Conservation (phyloP, 2,329 filamentous ascomycete species). For the Botrytis aclada region DNA sequence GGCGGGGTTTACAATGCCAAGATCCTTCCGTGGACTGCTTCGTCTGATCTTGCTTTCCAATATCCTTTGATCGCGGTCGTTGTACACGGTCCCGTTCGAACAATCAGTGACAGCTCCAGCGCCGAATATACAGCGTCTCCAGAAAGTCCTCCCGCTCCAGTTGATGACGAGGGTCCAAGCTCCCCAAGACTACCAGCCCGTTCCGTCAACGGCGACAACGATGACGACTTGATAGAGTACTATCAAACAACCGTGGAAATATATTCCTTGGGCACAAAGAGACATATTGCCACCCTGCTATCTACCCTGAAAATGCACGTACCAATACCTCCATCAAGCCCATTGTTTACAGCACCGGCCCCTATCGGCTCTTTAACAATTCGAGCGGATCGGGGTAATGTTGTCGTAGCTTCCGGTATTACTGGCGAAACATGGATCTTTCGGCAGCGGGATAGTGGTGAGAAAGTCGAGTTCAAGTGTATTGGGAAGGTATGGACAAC, state of each 20-base stretch:
- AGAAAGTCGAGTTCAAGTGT: slow-evolving; percentile 12
- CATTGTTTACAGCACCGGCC: slow-evolving; percentile 64
- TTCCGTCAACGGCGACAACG: slow-evolving; percentile 36
- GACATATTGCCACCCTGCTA: slow-evolving; percentile 69
- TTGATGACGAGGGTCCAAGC: slow-evolving; percentile 27
- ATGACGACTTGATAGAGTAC: slow-evolving; percentile 46
- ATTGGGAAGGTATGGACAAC: slow-evolving; percentile 86
- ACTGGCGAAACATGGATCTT: slow-evolving; percentile 89
- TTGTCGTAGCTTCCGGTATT: slow-evolving; percentile 73
- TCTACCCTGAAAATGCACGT: slow-evolving; percentile 62
- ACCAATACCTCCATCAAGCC: slow-evolving; percentile 55
- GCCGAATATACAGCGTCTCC: slow-evolving; percentile 25
- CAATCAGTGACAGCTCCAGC: slow-evolving; percentile 27
- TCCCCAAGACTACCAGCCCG: slow-evolving; percentile 41
- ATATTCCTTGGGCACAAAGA: slow-evolving; percentile 77
- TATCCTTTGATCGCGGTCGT: slow-evolving; percentile 77
- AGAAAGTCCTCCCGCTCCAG: slow-evolving; percentile 26
- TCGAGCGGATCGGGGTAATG: slow-evolving; percentile 66
- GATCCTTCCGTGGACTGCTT: slow-evolving; percentile 67
- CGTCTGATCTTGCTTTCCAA: slow-evolving; percentile 51
- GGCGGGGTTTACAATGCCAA: slow-evolving; percentile 81
- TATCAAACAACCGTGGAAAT: slow-evolving; percentile 89
- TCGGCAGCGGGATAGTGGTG: slow-evolving; percentile 41
- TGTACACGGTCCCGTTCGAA: slow-evolving; percentile 70
- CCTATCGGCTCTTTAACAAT: slow-evolving; percentile 72